Evolutionary conservation across 306 rosid genomes (phyloP), one percentile per base, ranked within the genome.

Genomic region (Vachellia pachyceras): DNA sequence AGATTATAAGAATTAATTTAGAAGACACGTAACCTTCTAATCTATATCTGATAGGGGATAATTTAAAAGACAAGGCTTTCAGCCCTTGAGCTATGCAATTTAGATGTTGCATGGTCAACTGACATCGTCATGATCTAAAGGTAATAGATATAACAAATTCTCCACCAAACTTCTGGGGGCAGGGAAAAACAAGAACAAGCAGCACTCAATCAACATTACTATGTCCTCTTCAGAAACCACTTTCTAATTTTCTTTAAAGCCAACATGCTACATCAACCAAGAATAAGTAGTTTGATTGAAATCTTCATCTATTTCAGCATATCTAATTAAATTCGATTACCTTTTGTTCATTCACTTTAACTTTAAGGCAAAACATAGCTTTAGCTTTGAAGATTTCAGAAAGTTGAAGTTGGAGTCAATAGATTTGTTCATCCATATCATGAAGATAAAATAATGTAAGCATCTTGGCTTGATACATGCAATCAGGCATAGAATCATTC

Each of bases 231-330:
- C 71, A 66, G 13, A 66, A 18, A 66, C 71, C 25, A 37, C 6
- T 66, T 37, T 37, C 45, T 66, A 66, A 58, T 58, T 58, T 20
- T n/a, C n/a, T n/a, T n/a, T n/a, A n/a, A n/a, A n/a, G n/a, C n/a
- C n/a, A n/a, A n/a, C n/a, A n/a, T n/a, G n/a, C n/a, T n/a, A n/a
- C n/a, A n/a, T n/a, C n/a, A n/a, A 67, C 40, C 5, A 17, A 37
- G 23, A 40, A 18, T 39, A 40, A 39, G 12, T 10, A 17, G 44
- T 20, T 67, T 39, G 72, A 67, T 3, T 39, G 49, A 39, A 39
- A 39, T 39, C 17, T 11, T 42, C 54, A 11, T 6, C 23, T 20
- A 23, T 6, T 42, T 23, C 42, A 42, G 20, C 37, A 69, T 42
- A 69, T 20, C 23, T 5, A 20, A 42, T 11, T 36, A 45, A 39